These are phyloP conservation scores for Ganoderma resinaceum DNA, from an alignment of 1,284 basidiomycete genomes.

Conservation along the genomic window DNA sequence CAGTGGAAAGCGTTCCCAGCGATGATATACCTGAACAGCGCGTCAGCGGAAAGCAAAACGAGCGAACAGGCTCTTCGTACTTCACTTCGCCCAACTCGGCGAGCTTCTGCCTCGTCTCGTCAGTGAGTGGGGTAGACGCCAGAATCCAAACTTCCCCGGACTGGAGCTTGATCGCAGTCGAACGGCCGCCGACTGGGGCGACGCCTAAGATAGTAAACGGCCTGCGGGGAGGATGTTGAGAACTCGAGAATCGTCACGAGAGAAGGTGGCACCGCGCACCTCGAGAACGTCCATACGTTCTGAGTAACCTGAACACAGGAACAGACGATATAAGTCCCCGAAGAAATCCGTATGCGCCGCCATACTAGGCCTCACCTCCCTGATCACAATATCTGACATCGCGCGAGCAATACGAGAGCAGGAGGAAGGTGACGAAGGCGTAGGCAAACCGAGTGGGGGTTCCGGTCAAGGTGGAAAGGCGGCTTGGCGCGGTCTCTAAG, in stretches of 20 bases:
- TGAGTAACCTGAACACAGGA: slow-evolving; percentile 55
- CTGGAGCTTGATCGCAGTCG: slow-evolving; percentile 81
- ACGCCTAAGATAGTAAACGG: slow-evolving; percentile 75
- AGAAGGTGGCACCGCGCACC: slow-evolving; percentile 42
- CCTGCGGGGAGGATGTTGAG: slow-evolving; percentile 41
- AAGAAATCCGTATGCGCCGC: too few relatives aligned
- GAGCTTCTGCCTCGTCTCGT: slow-evolving; percentile 76
- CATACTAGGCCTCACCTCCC: slow-evolving; percentile 22
- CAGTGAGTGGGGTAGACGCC: slow-evolving; percentile 83
- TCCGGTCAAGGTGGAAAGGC: neutral
- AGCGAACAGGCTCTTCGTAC: neutral
- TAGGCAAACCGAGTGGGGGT: neutral
- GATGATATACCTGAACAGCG: slow-evolving; percentile 63
- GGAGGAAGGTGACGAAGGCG: neutral
- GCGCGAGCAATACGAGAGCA: neutral
- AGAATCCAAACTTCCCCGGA: slow-evolving; percentile 84
- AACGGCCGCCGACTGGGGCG: slow-evolving; percentile 80
- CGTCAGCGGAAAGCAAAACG: neutral
- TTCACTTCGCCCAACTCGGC: slow-evolving; percentile 63
- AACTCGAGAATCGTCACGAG: neutral
- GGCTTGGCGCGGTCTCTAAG: neutral
- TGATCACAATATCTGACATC: slow-evolving; percentile 34
- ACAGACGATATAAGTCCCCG: neutral
- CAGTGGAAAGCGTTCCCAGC: slow-evolving; percentile 71
- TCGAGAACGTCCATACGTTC: slow-evolving; percentile 76